These are phyloP conservation scores for Geosmithia putterillii DNA, from an alignment of 2,329 filamentous ascomycete genomes.

Conservation along the genomic window DNA sequence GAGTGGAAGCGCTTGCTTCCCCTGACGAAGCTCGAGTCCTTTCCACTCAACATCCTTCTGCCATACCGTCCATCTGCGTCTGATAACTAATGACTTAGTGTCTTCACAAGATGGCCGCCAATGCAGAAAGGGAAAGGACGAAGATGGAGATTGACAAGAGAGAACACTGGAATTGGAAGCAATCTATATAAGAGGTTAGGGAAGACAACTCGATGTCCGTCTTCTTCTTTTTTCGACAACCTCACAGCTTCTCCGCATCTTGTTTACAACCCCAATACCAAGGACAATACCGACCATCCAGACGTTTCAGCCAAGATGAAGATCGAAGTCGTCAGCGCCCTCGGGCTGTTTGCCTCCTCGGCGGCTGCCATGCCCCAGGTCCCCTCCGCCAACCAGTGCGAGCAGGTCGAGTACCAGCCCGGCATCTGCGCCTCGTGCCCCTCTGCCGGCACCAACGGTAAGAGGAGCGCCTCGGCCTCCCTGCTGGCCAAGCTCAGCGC, in stretches of 20 bases:
- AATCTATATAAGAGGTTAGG: neutral
- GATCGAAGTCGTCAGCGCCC: neutral
- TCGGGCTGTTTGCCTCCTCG: constrained; percentile 1
- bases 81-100: neutral
- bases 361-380: neutral
- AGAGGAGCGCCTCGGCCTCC: neutral
- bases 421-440: neutral
- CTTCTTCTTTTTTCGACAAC: neutral
- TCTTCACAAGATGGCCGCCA: neutral
- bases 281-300: neutral
- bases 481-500: neutral
- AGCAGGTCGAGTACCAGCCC: constrained; percentile 1
- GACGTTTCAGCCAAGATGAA: constrained; percentile 1
- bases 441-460: neutral
- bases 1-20: neutral
- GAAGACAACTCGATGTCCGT: neutral
- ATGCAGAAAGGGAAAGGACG: too few species aligned
- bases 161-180: neutral
- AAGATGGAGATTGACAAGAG: neutral
- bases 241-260: neutral
- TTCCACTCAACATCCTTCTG: neutral
- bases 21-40: neutral
- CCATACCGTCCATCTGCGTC: neutral
- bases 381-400: neutral
- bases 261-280: neutral